These are phyloP conservation scores for Fusarium cicatricum DNA, from an alignment of 2,329 filamentous ascomycete species.

Conservation along the genomic window DNA sequence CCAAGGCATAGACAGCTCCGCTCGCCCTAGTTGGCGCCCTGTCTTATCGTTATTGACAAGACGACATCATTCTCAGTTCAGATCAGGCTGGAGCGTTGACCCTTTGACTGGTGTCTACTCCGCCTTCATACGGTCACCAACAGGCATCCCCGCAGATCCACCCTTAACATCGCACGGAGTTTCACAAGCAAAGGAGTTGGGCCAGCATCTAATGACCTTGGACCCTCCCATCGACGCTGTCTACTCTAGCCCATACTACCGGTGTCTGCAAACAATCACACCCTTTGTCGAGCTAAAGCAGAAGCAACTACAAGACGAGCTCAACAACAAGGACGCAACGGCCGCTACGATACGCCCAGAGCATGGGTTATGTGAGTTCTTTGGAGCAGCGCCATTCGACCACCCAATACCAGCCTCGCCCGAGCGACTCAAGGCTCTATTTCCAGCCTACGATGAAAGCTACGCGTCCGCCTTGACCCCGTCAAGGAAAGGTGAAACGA, in stretches of 20 bases:
- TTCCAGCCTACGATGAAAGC: slow-evolving; percentile 66
- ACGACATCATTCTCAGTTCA: slow-evolving; percentile 68
- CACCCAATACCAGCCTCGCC: slow-evolving; percentile 81
- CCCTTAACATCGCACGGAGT: slow-evolving; percentile 88
- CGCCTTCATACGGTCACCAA: slow-evolving; percentile 78
- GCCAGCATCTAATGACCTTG: slow-evolving; percentile 66
- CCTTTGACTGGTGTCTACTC: slow-evolving; percentile 80
- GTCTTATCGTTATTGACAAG: slow-evolving; percentile 23
- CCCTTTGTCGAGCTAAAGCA: slow-evolving; percentile 66
- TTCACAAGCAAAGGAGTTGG: slow-evolving; percentile 82
- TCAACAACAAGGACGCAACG: slow-evolving; percentile 18
- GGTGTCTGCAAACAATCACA: slow-evolving; percentile 83
- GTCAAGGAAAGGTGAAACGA: slow-evolving; percentile 76
- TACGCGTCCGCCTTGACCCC: slow-evolving; percentile 74
- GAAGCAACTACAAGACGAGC: slow-evolving; percentile 24
- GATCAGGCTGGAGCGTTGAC: slow-evolving; percentile 89
- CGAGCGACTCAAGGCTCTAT: slow-evolving; percentile 69
- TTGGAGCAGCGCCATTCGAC: slow-evolving; percentile 83
- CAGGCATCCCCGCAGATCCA: slow-evolving; percentile 87
- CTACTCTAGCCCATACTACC: slow-evolving; percentile 87
- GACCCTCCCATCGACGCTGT: slow-evolving; percentile 76
- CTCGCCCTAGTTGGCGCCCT: not conserved
- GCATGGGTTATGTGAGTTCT: slow-evolving; percentile 82
- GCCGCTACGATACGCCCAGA: slow-evolving; percentile 61
- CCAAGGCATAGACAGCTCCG: not conserved